Conservation (phyloP, 495 filamentous ascomycete genomes). For the Penicillium mononematosum region DNA sequence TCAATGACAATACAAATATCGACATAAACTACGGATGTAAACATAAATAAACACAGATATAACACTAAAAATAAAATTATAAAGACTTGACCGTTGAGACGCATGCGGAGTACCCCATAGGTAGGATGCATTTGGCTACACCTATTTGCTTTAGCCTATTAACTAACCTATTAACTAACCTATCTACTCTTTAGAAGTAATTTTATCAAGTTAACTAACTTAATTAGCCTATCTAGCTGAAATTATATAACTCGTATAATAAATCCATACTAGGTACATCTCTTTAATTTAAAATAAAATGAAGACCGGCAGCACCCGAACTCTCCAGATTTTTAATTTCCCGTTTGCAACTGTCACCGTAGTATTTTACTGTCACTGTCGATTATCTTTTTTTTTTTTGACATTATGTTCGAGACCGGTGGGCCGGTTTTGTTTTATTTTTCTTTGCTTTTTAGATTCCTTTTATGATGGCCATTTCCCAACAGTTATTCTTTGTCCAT, state of each 20-base stretch:
- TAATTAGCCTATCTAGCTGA: too few species aligned
- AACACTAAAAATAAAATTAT: background rate
- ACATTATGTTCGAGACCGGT: slow-evolving; percentile 8
- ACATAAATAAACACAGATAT: background rate
- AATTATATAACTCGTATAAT: too few species aligned
- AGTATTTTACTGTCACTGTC: slow-evolving; percentile 8
- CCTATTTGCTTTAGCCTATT: too few species aligned
- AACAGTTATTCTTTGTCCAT: slow-evolving; percentile 2
- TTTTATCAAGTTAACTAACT: too few species aligned
- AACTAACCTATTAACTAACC: too few species aligned
- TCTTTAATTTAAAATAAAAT: too few species aligned
- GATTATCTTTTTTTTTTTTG: background rate
- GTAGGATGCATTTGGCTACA: too few species aligned
- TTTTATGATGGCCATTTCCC: background rate
- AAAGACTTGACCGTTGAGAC: slow-evolving; percentile 10
- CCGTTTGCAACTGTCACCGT: slow-evolving; percentile 3
- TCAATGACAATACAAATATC: too few species aligned
- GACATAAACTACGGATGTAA: too few species aligned
- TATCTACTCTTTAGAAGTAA: too few species aligned
- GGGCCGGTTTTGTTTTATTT: background rate
- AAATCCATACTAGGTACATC: too few species aligned
- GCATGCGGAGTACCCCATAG: slow-evolving; percentile 4
- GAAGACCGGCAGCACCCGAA: too few species aligned
- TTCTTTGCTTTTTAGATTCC: background rate
- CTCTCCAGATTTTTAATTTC: slow-evolving; percentile 1